phyloP scores from a whole-genome alignment of 768 basidiomycete genomes.

The Scleroderma bovista region DNA sequence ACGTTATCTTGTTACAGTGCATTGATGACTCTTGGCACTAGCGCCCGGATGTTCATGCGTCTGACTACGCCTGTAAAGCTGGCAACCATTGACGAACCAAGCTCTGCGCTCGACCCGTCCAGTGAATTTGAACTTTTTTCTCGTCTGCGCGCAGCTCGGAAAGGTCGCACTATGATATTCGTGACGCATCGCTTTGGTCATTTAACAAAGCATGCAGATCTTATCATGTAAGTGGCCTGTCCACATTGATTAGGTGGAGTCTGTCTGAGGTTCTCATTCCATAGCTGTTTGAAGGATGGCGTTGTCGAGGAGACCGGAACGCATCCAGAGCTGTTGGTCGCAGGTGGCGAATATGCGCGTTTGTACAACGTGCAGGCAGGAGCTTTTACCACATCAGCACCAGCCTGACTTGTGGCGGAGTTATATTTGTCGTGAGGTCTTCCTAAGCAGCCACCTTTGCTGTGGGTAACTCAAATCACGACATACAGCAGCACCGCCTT shows the following conservation, averaged over 20 bases:
- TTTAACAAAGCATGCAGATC: conserved; percentile 32
- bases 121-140: conserved; percentile 30
- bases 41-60: conserved; percentile 38
- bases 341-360: conserved; percentile 28
- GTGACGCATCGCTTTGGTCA: conserved; percentile 38
- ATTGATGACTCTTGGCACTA: neutral
- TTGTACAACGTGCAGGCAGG: conserved; percentile 30
- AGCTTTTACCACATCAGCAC: conserved; percentile 17
- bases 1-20: neutral
- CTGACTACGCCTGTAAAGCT: conserved; percentile 27
- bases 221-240: conserved; percentile 28
- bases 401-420: neutral
- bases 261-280: neutral
- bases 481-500: too few species aligned
- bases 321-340: conserved; percentile 26
- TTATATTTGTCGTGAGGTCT: neutral
- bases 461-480: too few species aligned
- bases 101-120: conserved; percentile 33
- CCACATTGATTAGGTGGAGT: neutral
- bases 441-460: too few species aligned
- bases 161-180: conserved; percentile 36
- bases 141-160: conserved; percentile 20
- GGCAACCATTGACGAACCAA: conserved; percentile 34
- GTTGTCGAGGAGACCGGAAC: conserved; percentile 28
- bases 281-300: conserved; percentile 31